Percentiles rank a stretch among this genome's conserved stretches.
phyloP scores from a whole-genome alignment of 2,329 filamentous ascomycete genomes.

The Ploettnerulaceae sp. region DNA sequence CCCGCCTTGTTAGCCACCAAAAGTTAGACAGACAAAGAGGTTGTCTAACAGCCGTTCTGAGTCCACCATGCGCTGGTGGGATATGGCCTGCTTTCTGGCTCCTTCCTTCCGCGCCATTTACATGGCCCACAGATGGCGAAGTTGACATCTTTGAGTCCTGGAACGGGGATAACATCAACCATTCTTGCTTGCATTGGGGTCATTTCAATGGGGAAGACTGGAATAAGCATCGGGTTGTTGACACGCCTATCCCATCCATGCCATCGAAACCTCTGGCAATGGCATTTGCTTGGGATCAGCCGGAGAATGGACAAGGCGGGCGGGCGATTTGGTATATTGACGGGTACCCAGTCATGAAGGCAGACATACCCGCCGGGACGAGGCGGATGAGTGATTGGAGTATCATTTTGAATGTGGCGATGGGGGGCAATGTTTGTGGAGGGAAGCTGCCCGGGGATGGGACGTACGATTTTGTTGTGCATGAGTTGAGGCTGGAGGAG shows the following conservation, averaged over 20 bases:
- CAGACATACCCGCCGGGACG: slow-evolving; percentile 46
- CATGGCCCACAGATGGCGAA: slow-evolving; percentile 55
- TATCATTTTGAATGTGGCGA: slow-evolving; percentile 55
- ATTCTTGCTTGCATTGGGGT: slow-evolving; percentile 56
- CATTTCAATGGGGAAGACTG: slow-evolving; percentile 48
- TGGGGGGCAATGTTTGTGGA: slow-evolving; percentile 55
- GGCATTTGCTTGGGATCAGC: slow-evolving; percentile 53
- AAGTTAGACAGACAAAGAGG: slow-evolving; percentile 48
- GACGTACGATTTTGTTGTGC: slow-evolving; percentile 52
- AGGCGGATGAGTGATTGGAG: slow-evolving; percentile 51
- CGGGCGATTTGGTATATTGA: slow-evolving; percentile 56
- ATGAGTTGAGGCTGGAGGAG: slow-evolving; percentile 47
- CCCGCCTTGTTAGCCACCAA: slow-evolving; percentile 49
- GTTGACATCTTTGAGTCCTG: slow-evolving; percentile 58
- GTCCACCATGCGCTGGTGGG: slow-evolving; percentile 48
- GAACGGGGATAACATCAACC: slow-evolving; percentile 53
- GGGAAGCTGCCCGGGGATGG: slow-evolving; percentile 48
- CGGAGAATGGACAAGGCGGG: slow-evolving; percentile 39
- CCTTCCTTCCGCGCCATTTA: slow-evolving; percentile 51
- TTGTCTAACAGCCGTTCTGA: slow-evolving; percentile 47
- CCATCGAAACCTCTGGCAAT: slow-evolving; percentile 43
- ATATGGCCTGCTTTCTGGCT: slow-evolving; percentile 62
- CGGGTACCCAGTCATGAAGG: slow-evolving; percentile 53
- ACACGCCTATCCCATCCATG: slow-evolving; percentile 47
- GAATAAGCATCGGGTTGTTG: slow-evolving; percentile 51